A percentile compares a stretch with the other conserved stretches of the same genome.
phyloP scores from a whole-genome alignment of 2,329 filamentous ascomycete genomes.

The Fragosphaeria purpurea region DNA sequence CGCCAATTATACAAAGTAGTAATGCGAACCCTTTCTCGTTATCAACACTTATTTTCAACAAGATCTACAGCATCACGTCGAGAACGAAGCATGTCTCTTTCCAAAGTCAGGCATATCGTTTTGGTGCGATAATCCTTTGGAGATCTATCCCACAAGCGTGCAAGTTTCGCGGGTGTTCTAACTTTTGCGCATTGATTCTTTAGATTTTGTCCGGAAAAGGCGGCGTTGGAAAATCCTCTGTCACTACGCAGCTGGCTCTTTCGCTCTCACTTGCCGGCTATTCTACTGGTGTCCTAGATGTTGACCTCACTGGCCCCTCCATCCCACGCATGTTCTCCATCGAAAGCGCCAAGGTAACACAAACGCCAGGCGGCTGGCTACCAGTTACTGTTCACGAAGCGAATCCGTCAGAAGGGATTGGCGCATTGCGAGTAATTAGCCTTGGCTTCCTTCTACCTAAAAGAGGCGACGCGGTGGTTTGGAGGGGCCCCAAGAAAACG shows the following conservation, averaged over 20 bases:
- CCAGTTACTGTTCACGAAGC: conserved; percentile 73
- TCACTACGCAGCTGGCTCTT: conserved; percentile 92
- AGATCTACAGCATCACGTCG: no score
- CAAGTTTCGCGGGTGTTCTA: no score
- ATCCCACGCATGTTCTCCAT: conserved; percentile 92
- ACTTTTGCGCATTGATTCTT: not conserved
- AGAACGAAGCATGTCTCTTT: conserved; percentile 45
- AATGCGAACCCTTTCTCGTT: no score
- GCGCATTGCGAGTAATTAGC: conserved; percentile 75
- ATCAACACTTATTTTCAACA: no score
- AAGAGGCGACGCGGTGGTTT: conserved; percentile 86
- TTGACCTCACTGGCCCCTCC: conserved; percentile 91
- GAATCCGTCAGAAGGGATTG: conserved; percentile 39
- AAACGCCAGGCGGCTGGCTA: conserved; percentile 85
- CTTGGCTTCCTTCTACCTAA: conserved; percentile 79
- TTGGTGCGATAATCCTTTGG: conserved; percentile 34
- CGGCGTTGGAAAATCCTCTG: conserved; percentile 92
- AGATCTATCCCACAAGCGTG: no score
- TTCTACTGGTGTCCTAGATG: conserved; percentile 88
- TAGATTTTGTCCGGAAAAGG: conserved; percentile 89
- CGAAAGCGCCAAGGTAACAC: conserved; percentile 79
- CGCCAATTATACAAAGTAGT: no score
- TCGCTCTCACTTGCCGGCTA: conserved; percentile 77
- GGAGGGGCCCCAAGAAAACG: conserved; percentile 96
- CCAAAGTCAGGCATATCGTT: conserved; percentile 66